Conservation (phyloP, 805 yeast species). For the Kodamaea neixiangensis region DNA sequence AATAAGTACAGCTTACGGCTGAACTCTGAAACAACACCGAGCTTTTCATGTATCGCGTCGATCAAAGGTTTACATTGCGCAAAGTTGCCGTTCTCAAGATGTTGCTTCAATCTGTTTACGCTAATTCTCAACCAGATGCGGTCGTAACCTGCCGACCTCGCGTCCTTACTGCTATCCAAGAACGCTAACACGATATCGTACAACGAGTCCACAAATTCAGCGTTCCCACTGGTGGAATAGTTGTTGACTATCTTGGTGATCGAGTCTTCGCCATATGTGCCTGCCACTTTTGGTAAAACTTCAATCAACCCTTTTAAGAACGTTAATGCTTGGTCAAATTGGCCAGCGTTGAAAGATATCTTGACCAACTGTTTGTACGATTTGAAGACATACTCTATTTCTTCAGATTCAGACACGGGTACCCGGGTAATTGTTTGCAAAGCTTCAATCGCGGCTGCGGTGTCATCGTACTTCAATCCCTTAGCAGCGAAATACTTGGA, state of each 20-base stretch:
- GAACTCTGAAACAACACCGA: conserved; percentile 44
- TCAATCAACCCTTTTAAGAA: conserved; percentile 24
- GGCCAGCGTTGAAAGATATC: conserved; percentile 25
- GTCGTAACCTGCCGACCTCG: conserved; percentile 15
- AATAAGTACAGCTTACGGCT: conserved; percentile 50
- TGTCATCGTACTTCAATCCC: conserved; percentile 37
- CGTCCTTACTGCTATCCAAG: conserved; percentile 15
- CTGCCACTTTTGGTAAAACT: conserved; percentile 30
- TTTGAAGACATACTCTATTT: conserved; percentile 38
- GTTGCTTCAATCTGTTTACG: conserved; percentile 43
- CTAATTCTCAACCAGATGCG: conserved; percentile 45
- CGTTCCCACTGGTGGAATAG: conserved; percentile 30
- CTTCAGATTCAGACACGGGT: conserved; percentile 12
- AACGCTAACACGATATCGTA: conserved; percentile 33
- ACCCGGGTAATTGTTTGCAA: conserved; percentile 18
- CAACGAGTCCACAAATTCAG: conserved; percentile 29
- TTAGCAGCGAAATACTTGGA: conserved; percentile 40
- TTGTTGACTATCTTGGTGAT: conserved; percentile 36
- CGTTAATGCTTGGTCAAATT: conserved; percentile 25
- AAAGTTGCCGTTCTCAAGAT: conserved; percentile 29
- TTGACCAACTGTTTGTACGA: conserved; percentile 45
- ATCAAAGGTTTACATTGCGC: conserved; percentile 38
- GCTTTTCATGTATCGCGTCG: conserved; percentile 35
- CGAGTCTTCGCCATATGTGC: conserved; percentile 42
- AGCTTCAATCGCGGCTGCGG: conserved; percentile 23